Evolutionary conservation across 2,329 filamentous ascomycete genomes (phyloP).

Genomic region (Epichloe sibirici): DNA sequence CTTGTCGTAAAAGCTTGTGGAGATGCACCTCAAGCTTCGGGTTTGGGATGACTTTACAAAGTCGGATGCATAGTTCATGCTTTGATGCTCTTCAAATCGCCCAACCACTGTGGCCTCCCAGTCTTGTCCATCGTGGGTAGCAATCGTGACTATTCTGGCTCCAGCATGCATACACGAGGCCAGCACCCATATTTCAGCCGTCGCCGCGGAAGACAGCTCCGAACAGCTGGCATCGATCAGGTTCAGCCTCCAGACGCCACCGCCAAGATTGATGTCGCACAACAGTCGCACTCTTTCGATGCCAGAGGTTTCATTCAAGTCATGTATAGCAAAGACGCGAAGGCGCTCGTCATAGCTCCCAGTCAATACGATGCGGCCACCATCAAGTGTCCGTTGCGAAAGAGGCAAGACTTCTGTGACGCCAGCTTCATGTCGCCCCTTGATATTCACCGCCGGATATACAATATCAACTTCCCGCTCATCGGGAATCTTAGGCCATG

Average conservation of each 20-base stretch:
- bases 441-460: constrained; percentile 21
- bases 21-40: constrained; percentile 37
- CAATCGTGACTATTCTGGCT: constrained; percentile 47
- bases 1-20: constrained; percentile 68
- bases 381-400: constrained; percentile 25
- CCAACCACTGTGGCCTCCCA: constrained; percentile 56
- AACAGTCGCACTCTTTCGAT: constrained; percentile 38
- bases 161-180: constrained; percentile 94
- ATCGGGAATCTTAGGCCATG: constrained; percentile 9
- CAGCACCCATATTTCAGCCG: constrained; percentile 39
- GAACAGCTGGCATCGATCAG: constrained; percentile 29
- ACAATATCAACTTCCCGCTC: constrained; percentile 3
- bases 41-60: constrained; percentile 31
- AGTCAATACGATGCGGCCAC: constrained; percentile 54
- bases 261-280: constrained; percentile 55
- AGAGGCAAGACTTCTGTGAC: constrained; percentile 79
- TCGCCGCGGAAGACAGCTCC: constrained; percentile 12
- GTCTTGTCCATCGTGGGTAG: constrained; percentile 20
- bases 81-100: constrained; percentile 73
- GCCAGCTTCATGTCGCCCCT: constrained; percentile 58
- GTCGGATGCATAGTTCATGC: constrained; percentile 91
- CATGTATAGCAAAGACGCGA: constrained; percentile 47
- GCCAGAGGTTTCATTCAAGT: constrained; percentile 27
- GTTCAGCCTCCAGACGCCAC: constrained; percentile 80
- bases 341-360: constrained; percentile 87